A percentile compares a stretch with the other conserved stretches of the same genome.
These are phyloP conservation scores for Tolypocladium pustulatum DNA, from an alignment of 2,329 filamentous ascomycete species.

Conservation along the genomic window DNA sequence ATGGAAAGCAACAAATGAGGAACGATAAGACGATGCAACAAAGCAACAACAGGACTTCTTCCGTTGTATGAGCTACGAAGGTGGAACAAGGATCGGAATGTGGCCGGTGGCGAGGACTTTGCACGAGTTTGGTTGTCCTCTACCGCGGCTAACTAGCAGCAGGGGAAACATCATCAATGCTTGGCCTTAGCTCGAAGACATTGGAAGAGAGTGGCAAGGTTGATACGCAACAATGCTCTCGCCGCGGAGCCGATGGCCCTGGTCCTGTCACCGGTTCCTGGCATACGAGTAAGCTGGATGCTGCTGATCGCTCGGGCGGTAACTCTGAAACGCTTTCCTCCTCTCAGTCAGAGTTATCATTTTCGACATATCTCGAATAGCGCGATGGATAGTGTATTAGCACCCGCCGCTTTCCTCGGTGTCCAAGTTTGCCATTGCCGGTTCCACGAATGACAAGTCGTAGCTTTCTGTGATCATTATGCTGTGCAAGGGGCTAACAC, in stretches of 20 bases:
- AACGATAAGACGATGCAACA: background rate
- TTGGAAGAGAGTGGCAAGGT: background rate
- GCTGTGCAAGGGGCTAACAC: background rate
- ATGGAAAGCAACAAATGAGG: background rate
- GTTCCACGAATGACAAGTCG: background rate
- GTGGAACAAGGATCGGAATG: background rate
- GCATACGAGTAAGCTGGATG: background rate
- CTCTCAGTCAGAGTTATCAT: background rate
- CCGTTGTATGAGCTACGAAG: background rate
- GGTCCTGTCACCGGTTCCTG: background rate
- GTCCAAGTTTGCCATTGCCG: background rate
- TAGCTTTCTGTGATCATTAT: background rate
- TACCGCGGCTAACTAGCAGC: background rate
- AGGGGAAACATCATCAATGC: background rate
- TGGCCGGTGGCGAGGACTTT: background rate
- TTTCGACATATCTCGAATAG: background rate
- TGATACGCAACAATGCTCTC: background rate
- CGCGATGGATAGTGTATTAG: background rate
- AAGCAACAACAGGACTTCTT: background rate
- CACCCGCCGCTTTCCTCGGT: background rate
- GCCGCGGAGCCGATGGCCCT: background rate
- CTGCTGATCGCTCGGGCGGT: background rate
- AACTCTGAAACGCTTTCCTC: background rate
- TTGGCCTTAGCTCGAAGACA: background rate
- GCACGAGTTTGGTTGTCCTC: background rate